Evolutionary conservation across 2,329 filamentous ascomycete species (phyloP).

Genomic region (Diplodia scrobiculata): DNA sequence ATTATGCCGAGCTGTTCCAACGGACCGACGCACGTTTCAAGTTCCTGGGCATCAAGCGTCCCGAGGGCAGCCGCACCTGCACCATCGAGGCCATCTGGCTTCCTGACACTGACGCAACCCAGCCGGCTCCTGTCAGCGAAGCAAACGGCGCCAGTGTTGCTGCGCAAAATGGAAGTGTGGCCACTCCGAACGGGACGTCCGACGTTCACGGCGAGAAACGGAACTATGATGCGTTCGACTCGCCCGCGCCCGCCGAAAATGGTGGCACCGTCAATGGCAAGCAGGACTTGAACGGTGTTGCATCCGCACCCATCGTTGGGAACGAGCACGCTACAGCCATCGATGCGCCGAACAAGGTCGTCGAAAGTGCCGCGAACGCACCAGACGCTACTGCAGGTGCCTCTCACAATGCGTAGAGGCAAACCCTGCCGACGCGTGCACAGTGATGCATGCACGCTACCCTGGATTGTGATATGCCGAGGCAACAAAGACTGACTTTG

Average conservation of each 20-base stretch:
- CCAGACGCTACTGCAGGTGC: slow-evolving; percentile 2
- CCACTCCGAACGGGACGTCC: too few species aligned
- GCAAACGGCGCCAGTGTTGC: neutral
- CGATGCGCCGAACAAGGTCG: neutral
- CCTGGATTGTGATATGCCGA: neutral
- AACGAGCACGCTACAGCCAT: slow-evolving; percentile 4
- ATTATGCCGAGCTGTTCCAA: slow-evolving; percentile 29
- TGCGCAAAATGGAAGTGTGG: too few species aligned
- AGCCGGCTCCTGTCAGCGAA: neutral
- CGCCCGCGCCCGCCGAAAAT: neutral
- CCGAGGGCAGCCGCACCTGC: slow-evolving; percentile 27
- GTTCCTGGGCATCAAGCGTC: slow-evolving; percentile 23
- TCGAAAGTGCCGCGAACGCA: neutral
- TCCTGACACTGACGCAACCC: slow-evolving; percentile 2
- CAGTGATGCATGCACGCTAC: neutral
- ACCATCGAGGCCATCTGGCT: slow-evolving; percentile 29
- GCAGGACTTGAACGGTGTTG: neutral
- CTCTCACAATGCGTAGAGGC: neutral
- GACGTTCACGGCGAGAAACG: neutral
- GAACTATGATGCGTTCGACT: slow-evolving; percentile 5
- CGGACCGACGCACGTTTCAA: slow-evolving; percentile 30
- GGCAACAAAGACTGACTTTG: slow-evolving; percentile 1
- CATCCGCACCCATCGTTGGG: slow-evolving; percentile 4
- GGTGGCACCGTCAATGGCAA: neutral
- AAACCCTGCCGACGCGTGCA: neutral